These are phyloP conservation scores for Sugiyamaella americana DNA, from an alignment of 805 yeast genomes.

Conservation along the genomic window DNA sequence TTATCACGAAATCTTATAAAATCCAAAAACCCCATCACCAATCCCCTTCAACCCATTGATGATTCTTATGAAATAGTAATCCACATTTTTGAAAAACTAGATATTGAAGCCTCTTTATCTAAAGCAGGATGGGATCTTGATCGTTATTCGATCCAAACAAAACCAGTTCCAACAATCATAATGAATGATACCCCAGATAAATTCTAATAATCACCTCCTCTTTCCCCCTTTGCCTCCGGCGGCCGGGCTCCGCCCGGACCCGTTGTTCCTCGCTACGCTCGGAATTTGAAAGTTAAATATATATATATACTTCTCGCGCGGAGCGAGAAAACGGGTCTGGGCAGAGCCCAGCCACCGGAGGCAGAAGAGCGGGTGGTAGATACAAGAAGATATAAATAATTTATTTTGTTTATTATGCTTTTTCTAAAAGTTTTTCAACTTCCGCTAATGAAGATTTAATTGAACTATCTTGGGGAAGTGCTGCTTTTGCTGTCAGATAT, in stretches of 20 bases:
- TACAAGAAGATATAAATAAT: neutral
- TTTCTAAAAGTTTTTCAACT: conserved; percentile 15
- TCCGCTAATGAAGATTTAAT: conserved; percentile 19
- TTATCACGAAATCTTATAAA: conserved; percentile 15
- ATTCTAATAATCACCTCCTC: neutral
- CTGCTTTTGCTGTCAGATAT: conserved; percentile 17
- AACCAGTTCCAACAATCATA: conserved; percentile 7
- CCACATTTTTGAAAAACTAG: conserved; percentile 16
- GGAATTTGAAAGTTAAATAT: too few species aligned
- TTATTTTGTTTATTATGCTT: neutral
- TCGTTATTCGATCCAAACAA: conserved; percentile 18
- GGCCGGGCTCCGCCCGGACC: too few species aligned
- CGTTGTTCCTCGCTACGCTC: too few species aligned
- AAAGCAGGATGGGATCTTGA: conserved; percentile 24
- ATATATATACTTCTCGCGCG: too few species aligned
- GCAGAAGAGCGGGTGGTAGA: too few species aligned
- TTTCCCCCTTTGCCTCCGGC: too few species aligned
- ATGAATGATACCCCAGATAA: neutral
- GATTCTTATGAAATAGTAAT: conserved; percentile 11
- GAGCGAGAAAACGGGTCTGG: too few species aligned
- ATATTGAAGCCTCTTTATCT: conserved; percentile 15
- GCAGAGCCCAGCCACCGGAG: too few species aligned
- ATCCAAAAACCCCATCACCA: too few species aligned
- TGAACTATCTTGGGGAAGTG: conserved; percentile 17
- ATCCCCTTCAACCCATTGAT: conserved; percentile 11